These are phyloP conservation scores for Willaertia magna DNA, from an alignment of 208 protist genomes.

Conservation along the genomic window DNA sequence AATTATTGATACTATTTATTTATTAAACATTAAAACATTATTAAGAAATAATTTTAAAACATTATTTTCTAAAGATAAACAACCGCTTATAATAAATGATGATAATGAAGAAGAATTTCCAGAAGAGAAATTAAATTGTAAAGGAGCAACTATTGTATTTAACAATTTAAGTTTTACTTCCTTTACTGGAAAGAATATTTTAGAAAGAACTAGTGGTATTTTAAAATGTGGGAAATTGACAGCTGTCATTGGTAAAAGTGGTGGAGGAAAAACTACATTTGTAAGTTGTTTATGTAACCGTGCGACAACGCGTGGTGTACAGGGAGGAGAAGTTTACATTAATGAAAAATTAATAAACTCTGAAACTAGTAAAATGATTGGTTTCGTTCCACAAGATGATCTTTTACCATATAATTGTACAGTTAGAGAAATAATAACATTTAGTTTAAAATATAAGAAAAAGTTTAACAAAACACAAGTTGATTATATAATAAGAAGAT, in stretches of 20 bases:
- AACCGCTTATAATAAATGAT: too few relatives aligned
- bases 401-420: constrained; percentile 64
- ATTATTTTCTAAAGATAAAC: too few relatives aligned
- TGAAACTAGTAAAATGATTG: constrained; percentile 10
- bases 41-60: too few relatives aligned
- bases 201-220: neutral
- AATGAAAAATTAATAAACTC: neutral
- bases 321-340: neutral
- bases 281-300: neutral
- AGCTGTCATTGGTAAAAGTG: neutral
- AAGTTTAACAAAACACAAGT: constrained; percentile 51
- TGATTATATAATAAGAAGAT: constrained; percentile 45
- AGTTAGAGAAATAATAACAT: constrained; percentile 38
- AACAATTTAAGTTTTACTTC: neutral
- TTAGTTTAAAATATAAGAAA: constrained; percentile 61
- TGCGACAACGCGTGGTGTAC: neutral
- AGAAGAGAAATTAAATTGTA: too few relatives aligned
- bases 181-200: neutral
- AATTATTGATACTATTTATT: neutral
- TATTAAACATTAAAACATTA: neutral
- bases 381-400: constrained; percentile 76
- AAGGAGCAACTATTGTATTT: neutral
- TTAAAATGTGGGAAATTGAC: neutral
- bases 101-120: too few relatives aligned
- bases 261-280: neutral